Evolutionary conservation across 1,139 yeast genomes (phyloP), one percentile per base, ranked within the genome.

Genomic region (Schwanniomyces etchellsii): DNA sequence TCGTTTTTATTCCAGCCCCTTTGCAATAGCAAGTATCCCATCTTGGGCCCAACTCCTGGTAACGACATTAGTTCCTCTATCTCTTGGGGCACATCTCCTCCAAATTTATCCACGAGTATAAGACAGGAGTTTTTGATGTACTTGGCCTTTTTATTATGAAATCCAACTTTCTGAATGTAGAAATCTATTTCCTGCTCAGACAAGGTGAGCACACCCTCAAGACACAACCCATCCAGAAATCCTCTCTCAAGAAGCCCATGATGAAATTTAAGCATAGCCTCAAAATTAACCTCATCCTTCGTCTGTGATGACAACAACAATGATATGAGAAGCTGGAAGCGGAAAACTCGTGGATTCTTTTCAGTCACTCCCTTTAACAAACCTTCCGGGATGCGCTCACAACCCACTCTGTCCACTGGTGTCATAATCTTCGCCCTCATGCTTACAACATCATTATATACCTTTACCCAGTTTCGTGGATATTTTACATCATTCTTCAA

Each of bases 31-130:
- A 89, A 57, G 50, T 74, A 82, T 0, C 95, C 95, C 97, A 89
- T 89, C 51, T 89, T 89, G 7, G 96, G 96, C 0, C 98, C 98
- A 2, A 89, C 95, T 0, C 98, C 98, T 0, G 96, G 96, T 22
- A 89, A 57, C 1, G 70, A 56, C 3, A 74, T 67, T 35, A 88
- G 65, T 2, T 81, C 89, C 6, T 71, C 77, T 9, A 86, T 70
- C 0, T 79, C 76, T 11, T 70, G 57, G 0, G 91, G 91, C 2
- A 89, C 70, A 45, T 88, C 96, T 5, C 79, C 79, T 13, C 62
- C 57, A 47, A 69, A 76, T 12, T 70, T 47, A 3, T 69, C 70
- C 3, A 53, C 45, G 4, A 89, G 44, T 4, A 82, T 60, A 29
- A 59, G 60, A 13, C 84, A 74, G 0, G 91, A 64, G 38, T 68